phyloP scores from a whole-genome alignment of 2,329 filamentous ascomycete genomes.

The Penicillium brasilianum region DNA sequence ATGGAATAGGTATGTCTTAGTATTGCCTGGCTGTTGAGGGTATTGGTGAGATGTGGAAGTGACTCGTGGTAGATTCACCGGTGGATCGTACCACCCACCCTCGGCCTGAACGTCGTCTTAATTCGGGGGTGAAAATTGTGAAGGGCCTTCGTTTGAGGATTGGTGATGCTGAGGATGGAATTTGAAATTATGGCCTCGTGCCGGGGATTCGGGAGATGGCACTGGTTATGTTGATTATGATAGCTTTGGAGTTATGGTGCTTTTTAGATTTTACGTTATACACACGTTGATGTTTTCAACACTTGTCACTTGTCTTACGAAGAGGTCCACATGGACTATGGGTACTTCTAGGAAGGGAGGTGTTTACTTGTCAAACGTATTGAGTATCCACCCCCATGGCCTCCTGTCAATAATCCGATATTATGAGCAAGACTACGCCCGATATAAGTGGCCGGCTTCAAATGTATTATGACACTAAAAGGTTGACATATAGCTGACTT shows the following conservation, averaged over 20 bases:
- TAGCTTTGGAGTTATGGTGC: conserved; percentile 10
- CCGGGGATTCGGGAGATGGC: not conserved
- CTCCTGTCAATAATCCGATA: no score
- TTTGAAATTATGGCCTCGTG: not conserved
- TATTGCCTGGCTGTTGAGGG: not conserved
- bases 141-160: not conserved
- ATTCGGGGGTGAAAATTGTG: not conserved
- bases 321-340: not conserved
- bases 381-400: no score
- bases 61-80: conserved; percentile 19
- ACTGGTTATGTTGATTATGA: not conserved
- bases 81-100: conserved; percentile 20
- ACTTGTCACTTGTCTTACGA: not conserved
- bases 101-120: not conserved
- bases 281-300: not conserved
- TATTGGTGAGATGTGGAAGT: not conserved
- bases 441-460: not conserved
- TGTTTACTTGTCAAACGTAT: no score
- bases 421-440: no score
- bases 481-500: no score
- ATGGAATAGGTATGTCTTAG: conserved; percentile 32
- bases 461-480: not conserved
- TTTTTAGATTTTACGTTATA: not conserved
- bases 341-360: no score
- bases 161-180: not conserved